phyloP scores from a whole-genome alignment of 2,329 filamentous ascomycete species.

The Talaromyces sp. region DNA sequence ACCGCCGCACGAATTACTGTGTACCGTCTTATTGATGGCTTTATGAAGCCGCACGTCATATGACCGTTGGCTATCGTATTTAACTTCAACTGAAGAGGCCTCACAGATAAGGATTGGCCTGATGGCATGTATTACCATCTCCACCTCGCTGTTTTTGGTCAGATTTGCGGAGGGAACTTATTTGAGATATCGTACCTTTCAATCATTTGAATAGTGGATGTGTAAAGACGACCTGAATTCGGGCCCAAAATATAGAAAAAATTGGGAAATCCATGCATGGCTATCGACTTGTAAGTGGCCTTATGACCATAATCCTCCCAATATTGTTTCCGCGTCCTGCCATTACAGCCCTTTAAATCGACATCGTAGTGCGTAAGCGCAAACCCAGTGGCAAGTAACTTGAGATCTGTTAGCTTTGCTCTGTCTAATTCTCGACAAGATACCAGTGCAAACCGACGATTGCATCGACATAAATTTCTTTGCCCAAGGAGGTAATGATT shows the following conservation, averaged over 20 bases:
- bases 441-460: constrained; percentile 8
- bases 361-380: constrained; percentile 25
- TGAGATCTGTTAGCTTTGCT: background rate
- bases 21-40: constrained; percentile 23
- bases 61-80: constrained; percentile 18
- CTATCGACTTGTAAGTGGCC: constrained; percentile 25
- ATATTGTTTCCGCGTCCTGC: constrained; percentile 22
- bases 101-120: constrained; percentile 20
- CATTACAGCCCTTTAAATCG: constrained; percentile 21
- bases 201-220: constrained; percentile 23
- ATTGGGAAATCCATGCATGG: constrained; percentile 28
- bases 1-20: constrained; percentile 21
- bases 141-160: constrained; percentile 17
- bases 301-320: constrained; percentile 25
- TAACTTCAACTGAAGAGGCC: constrained; percentile 23
- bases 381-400: constrained; percentile 27
- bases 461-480: background rate
- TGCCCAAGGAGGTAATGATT: constrained; percentile 3
- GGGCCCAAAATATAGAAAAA: constrained; percentile 28
- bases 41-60: constrained; percentile 20
- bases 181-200: constrained; percentile 20
- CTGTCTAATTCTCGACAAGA: background rate
- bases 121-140: constrained; percentile 23
- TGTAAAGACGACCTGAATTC: constrained; percentile 21
- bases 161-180: background rate